Percentiles rank a stretch among this genome's conserved stretches.
These are phyloP conservation scores for Acanthamoeba pearcei DNA, from an alignment of 208 protist species.

Conservation along the genomic window DNA sequence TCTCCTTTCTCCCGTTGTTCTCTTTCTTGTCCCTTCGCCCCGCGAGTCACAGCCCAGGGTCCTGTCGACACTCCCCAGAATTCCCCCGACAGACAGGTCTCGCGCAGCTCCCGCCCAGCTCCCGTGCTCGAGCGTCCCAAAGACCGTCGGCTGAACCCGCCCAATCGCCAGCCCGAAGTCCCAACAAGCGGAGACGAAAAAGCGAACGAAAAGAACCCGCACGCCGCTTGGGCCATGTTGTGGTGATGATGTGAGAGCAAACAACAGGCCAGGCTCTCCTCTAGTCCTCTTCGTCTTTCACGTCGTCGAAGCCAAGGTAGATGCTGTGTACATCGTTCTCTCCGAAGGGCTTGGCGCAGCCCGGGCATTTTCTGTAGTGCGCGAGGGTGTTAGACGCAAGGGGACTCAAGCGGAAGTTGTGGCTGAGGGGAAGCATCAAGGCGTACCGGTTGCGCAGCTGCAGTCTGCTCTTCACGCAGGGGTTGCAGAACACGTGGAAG, in stretches of 20 bases:
- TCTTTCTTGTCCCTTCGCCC: neutral
- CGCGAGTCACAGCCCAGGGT: neutral
- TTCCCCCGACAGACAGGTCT: neutral
- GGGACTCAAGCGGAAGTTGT: neutral
- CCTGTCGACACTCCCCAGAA: neutral
- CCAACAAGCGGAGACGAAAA: neutral
- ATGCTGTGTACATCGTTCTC: constrained; percentile 75
- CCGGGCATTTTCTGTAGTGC: constrained; percentile 46
- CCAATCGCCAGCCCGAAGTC: neutral
- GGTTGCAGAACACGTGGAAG: constrained; percentile 73
- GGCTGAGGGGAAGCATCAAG: neutral
- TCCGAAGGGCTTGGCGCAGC: constrained; percentile 68
- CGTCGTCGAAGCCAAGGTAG: constrained; percentile 65
- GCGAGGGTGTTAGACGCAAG: neutral
- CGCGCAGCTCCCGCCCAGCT: neutral
- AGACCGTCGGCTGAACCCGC: neutral
- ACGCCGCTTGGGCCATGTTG: no score
- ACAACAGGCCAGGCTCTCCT: neutral
- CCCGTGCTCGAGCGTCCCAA: neutral
- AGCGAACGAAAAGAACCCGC: neutral
- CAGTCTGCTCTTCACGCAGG: constrained; percentile 66
- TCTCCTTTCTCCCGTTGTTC: neutral
- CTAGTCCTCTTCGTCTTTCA: constrained; percentile 24
- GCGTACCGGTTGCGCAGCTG: constrained; percentile 50
- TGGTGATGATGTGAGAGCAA: no score